Evolutionary conservation across 108 stramenopile species (phyloP).

Genomic region (Nitzschia palea): DNA sequence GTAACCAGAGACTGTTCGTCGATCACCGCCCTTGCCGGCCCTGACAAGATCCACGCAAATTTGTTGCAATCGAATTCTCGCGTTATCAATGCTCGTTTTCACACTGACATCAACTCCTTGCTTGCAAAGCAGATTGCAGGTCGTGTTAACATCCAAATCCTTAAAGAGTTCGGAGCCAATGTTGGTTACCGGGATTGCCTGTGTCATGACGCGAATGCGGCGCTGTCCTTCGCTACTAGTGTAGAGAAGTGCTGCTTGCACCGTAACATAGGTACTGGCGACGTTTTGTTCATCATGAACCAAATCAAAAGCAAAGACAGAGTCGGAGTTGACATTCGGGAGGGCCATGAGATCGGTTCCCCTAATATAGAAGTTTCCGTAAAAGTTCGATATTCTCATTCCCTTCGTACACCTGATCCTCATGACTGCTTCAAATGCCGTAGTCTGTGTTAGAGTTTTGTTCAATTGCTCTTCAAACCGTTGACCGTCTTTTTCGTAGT

Average conservation of each 20-base stretch:
- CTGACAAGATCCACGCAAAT: slow-evolving; percentile 76
- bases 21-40: slow-evolving; percentile 67
- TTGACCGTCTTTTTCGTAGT: slow-evolving; percentile 68
- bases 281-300: slow-evolving; percentile 91
- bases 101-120: slow-evolving; percentile 88
- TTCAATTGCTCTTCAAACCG: slow-evolving; percentile 83
- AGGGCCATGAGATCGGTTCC: slow-evolving; percentile 96
- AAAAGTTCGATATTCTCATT: slow-evolving; percentile 92
- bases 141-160: slow-evolving; percentile 80
- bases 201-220: slow-evolving; percentile 96
- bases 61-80: slow-evolving; percentile 87
- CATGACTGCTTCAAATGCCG: slow-evolving; percentile 97
- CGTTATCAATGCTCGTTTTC: slow-evolving; percentile 90
- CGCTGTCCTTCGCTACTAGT: slow-evolving; percentile 94
- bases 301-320: slow-evolving; percentile 92
- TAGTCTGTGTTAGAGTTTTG: slow-evolving; percentile 77
- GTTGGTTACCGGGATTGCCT: slow-evolving; percentile 85
- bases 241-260: slow-evolving; percentile 97
- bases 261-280: slow-evolving; percentile 73
- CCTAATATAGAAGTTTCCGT: slow-evolving; percentile 97
- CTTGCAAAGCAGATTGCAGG: slow-evolving; percentile 83
- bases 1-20: slow-evolving; percentile 73
- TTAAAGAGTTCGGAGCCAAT: slow-evolving; percentile 76
- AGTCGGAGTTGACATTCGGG: slow-evolving; percentile 93
- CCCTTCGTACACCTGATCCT: slow-evolving; percentile 95